These are phyloP conservation scores for Spirogloea muscicola DNA, from an alignment of 139 green algal species.

Conservation along the genomic window DNA sequence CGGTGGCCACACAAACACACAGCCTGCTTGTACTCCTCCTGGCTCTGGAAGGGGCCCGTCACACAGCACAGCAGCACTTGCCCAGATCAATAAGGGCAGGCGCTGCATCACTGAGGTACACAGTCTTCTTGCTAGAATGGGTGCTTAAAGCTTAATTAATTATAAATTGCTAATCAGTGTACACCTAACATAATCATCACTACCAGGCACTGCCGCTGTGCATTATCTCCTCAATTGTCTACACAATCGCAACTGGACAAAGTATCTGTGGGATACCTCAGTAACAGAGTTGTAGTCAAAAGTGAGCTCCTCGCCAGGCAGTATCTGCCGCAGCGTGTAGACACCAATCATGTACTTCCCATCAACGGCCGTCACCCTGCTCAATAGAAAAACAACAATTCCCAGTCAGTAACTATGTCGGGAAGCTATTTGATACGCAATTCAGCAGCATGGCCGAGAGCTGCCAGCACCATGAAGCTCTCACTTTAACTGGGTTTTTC, in stretches of 20 bases:
- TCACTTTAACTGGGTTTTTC: background rate
- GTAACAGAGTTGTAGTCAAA: constrained; percentile 51
- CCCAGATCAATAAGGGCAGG: background rate
- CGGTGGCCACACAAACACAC: constrained; percentile 44
- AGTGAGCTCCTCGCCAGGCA: constrained; percentile 46
- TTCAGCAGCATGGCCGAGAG: background rate
- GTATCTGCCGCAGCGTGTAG: constrained; percentile 37
- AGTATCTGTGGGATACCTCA: constrained; percentile 18
- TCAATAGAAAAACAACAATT: background rate
- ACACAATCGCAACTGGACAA: background rate
- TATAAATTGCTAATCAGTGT: constrained; percentile 1
- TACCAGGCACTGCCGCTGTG: background rate
- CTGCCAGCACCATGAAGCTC: background rate
- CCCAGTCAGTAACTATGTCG: background rate
- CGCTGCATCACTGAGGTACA: background rate
- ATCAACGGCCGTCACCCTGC: constrained; percentile 43
- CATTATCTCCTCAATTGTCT: background rate
- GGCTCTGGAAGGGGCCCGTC: constrained; percentile 9
- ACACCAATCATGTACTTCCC: constrained; percentile 47
- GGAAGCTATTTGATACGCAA: background rate
- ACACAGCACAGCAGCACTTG: background rate
- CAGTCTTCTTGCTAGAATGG: background rate
- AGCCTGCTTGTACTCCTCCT: constrained; percentile 41
- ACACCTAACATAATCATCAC: background rate
- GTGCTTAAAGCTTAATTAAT: background rate